Evolutionary conservation across 140 eudicot genomes (phyloP), one percentile per base, ranked within the genome.

Genomic region (Erigeron philadelphicus): DNA sequence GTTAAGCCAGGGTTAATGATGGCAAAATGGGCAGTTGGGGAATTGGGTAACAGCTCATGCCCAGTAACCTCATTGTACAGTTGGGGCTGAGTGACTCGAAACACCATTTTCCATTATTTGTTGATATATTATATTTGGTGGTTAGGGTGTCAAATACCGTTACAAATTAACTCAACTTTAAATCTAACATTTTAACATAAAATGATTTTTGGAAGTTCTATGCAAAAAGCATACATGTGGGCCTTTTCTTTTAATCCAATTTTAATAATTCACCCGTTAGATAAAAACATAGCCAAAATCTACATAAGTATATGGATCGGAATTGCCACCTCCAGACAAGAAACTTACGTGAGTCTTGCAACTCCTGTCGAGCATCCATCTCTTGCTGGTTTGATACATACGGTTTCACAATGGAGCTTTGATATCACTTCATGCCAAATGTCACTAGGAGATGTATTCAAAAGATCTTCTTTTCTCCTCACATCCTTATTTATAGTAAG

Each of bases 301-400:
- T 68, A 67, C 35, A 47, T 25, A 56, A 45, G 19, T 52, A 7
- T 66, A 66, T 7, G 12, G 52, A 17, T 11, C 11, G 8, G 12
- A 25, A 40, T 15, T 35, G 66, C 60, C 9, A 54, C 60, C 18
- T 60, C 66, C 13, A 61, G 6, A 18, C 11, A 61, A 10, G 66
- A 25, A 61, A 38, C 81, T 50, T 77, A 90, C 97, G 94, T 78
- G 55, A 90, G 80, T 81, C 95, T 83, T 54, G 95, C 97, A 25
- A 90, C 97, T 81, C 97, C 97, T 41, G 97, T 90, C 16, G 95
- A 90, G 70, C 97, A 90, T 45, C 97, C 97, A 60, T 90, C 97
- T 76, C 95, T 81, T 56, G 95, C 88, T 72, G 97, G 97, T 82
- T 90, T 88, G 68, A 87, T 75, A 66, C 97, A 90, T 63, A 90